Percentiles rank a stretch among this genome's conserved stretches.
phyloP scores from a whole-genome alignment of 768 basidiomycete genomes.

The Suillus fuscotomentosus region DNA sequence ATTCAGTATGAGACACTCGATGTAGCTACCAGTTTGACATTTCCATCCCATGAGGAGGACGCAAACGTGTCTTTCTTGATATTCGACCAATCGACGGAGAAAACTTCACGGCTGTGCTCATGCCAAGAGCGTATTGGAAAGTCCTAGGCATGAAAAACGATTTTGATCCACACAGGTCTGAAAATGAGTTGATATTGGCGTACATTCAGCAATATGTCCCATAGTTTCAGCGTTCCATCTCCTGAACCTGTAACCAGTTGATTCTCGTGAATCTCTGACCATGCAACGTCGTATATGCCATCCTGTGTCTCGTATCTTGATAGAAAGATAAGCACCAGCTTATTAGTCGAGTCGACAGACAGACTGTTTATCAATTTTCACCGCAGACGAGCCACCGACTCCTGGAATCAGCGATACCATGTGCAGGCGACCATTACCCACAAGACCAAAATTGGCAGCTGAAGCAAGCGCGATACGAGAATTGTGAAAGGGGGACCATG shows the following conservation, averaged over 20 bases:
- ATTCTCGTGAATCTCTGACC: constrained; percentile 95
- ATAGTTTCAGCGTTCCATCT: constrained; percentile 86
- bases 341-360: constrained; percentile 26
- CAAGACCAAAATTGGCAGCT: constrained; percentile 90
- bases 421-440: constrained; percentile 92
- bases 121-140: constrained; percentile 91
- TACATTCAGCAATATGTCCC: constrained; percentile 89
- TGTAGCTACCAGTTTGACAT: constrained; percentile 74
- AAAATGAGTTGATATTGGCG: constrained; percentile 12
- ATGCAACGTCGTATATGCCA: constrained; percentile 86
- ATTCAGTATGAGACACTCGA: neutral
- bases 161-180: constrained; percentile 20
- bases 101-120: constrained; percentile 91
- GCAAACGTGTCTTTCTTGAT: constrained; percentile 84
- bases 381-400: constrained; percentile 39
- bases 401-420: constrained; percentile 52
- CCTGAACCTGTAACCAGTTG: constrained; percentile 88
- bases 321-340: constrained; percentile 10
- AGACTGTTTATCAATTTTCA: constrained; percentile 69
- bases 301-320: constrained; percentile 87
- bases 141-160: constrained; percentile 48
- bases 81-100: constrained; percentile 95
- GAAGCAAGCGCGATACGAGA: constrained; percentile 76
- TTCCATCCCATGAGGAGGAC: constrained; percentile 91
- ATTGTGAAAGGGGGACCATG: constrained; percentile 86